Base-by-base conservation (phyloP, 257 asterid genomes). In the Solanum sitiens region DNA sequence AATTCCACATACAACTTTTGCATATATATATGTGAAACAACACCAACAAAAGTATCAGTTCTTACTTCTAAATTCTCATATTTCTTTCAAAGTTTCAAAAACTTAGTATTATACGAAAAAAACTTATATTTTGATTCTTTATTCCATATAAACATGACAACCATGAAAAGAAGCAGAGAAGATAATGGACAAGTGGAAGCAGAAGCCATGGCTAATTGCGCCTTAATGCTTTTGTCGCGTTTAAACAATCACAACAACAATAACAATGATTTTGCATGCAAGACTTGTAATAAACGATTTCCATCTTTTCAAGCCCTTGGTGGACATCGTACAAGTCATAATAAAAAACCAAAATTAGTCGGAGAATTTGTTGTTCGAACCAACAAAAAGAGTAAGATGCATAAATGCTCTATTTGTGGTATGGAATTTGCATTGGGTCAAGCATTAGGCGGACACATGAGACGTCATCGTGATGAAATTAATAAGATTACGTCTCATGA, bases 371-470 rank as follows among this genome's bases (percentile, higher is more conserved):
- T 67, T 67, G 73, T 25, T 67, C 5, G 27, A 27, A 68, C 75
- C 39, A 68, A 68, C 37, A 14, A 68, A 30, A 68, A 68, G 20
- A 68, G 15, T 68, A 68, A 68, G 75, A 3, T 14, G 5, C 88
- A 86, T 53, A 61, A 32, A 25, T 80, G 86, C 6, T 33, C 86
- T 27, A 18, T 77, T 11, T 87, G 86, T 35, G 83, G 89, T 5
- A 25, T 45, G 53, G 86, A 37, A 56, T 87, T 79, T 8, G 14
- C 12, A 2, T 59, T 42, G 33, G 86, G 89, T 6, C 86, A 80
- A 72, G 89, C 86, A 0, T 42, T 87, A 35, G 89, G 89, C 5
- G 89, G 86, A 9, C 89, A 87, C 30, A 87, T 87, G 89, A 79
- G 86, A 39, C 11, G 77, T 25, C 89, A 86, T 3, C 73, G 73